These are phyloP conservation scores for Polyplosphaeria fusca DNA, from an alignment of 495 filamentous ascomycete genomes.

Conservation along the genomic window DNA sequence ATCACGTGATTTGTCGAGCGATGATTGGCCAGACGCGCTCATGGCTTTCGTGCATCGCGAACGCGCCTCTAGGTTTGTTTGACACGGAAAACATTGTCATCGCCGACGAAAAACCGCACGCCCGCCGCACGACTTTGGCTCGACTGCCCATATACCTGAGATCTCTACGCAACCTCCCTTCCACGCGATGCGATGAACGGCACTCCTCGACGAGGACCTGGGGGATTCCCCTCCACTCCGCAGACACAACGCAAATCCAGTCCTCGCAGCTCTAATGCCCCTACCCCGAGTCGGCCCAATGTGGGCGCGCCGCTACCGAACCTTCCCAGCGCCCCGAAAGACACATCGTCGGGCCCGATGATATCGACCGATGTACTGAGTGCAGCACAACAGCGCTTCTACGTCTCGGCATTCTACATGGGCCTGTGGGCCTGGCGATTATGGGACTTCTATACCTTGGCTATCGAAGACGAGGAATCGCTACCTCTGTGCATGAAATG, in stretches of 20 bases:
- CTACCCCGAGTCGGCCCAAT: slow-evolving; percentile 36
- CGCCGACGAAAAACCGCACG: too few species aligned
- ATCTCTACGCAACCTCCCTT: too few species aligned
- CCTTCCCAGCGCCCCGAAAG: slow-evolving; percentile 24
- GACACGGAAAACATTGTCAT: too few species aligned
- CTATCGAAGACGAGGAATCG: slow-evolving; percentile 73
- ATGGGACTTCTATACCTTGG: slow-evolving; percentile 73
- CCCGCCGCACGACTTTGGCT: too few species aligned
- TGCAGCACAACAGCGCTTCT: slow-evolving; percentile 82
- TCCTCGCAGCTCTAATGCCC: slow-evolving; percentile 35
- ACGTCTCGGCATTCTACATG: slow-evolving; percentile 72
- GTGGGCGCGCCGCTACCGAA: slow-evolving; percentile 23
- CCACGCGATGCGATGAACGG: slow-evolving; percentile 63
- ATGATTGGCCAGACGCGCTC: too few species aligned
- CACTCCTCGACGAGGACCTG: slow-evolving; percentile 68
- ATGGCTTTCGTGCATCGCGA: too few species aligned
- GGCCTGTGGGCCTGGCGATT: slow-evolving; percentile 72
- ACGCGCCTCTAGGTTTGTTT: too few species aligned
- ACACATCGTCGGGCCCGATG: slow-evolving; percentile 52
- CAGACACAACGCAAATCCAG: slow-evolving; percentile 44
- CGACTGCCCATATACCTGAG: too few species aligned
- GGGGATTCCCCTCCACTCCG: slow-evolving; percentile 64
- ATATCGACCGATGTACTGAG: slow-evolving; percentile 75
- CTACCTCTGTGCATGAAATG: slow-evolving; percentile 92
- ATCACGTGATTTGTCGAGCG: too few species aligned